phyloP scores from a whole-genome alignment of 2,329 filamentous ascomycete species.

The Ophiostoma sp. region DNA sequence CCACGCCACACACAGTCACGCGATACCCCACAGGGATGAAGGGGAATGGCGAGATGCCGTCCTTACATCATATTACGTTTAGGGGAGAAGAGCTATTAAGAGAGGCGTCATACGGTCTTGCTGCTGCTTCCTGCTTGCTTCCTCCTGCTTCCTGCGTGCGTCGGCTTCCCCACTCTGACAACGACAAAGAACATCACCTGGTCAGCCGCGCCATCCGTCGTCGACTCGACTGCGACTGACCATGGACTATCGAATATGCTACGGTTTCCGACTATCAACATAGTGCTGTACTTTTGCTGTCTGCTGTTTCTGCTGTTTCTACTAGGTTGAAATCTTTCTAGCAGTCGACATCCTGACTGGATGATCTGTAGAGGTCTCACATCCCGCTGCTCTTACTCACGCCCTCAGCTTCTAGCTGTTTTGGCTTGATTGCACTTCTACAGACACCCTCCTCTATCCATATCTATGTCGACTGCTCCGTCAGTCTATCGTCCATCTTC shows the following conservation, averaged over 20 bases:
- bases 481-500: no score
- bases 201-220: constrained; percentile 11
- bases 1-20: neutral
- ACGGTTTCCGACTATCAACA: no score
- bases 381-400: neutral
- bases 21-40: neutral
- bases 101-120: neutral
- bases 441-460: neutral
- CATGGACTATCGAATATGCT: neutral
- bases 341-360: no score
- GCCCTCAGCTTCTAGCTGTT: neutral
- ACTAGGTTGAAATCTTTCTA: no score
- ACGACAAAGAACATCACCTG: constrained; percentile 13
- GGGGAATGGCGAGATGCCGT: neutral
- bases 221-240: neutral
- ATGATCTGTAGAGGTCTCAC: neutral
- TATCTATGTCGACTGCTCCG: neutral
- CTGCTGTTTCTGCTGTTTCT: no score
- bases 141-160: neutral
- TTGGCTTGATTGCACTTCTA: neutral
- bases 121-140: neutral
- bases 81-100: neutral
- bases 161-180: neutral
- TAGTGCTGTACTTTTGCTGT: no score
- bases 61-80: no score